Base-by-base conservation (phyloP, 352 stramenopile species). In the Phytopythium vexans region DNA sequence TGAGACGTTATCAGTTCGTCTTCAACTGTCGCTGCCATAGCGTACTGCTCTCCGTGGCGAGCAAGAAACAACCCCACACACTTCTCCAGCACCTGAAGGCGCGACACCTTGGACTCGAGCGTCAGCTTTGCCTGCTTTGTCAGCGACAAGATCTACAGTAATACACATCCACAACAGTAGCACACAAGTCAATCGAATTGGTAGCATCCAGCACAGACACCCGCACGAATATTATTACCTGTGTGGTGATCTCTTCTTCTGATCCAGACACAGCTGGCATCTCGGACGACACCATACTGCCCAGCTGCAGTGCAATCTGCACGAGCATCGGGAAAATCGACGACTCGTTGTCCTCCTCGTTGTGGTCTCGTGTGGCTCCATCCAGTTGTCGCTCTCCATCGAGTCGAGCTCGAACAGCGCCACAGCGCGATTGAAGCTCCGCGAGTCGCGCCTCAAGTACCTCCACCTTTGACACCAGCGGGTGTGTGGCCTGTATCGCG, bases 21-120 rank as follows among this genome's bases (percentile, higher is more conserved):
- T 27, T 27, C 21, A 27, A 27, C 21, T 27, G 21, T 27, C 31
- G 21, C 16, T 43, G 7, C 21, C n/a, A 7, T 40, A 58, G 5
- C 62, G 38, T 1, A 62, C 21, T 14, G 33, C 11, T 68, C 52
- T 4, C 45, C 46, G 16, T 81, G 61, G 8, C 62, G 58, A 27
- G 32, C 7, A 31, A 74, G 50, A 39, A 81, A 81, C 16, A 61
- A 69, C 6, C 36, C 51, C 4, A 77, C 51, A 1, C 39, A 15
- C 3, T 40, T 41, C 8, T 69, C 56, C 3, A 77, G 43, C 21
- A 49, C 51, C 2, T 43, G n/a, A 6, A 62, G 15, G 1, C 45
- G 54, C 14, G 47, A 34, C 1, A 43, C 52, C 4, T 11, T 42
- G 0, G 35, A 37, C 12, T 72, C 52, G 6, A 68, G 27, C 2